phyloP scores from a whole-genome alignment of 1,139 yeast genomes.

The Torulaspora globosa region DNA sequence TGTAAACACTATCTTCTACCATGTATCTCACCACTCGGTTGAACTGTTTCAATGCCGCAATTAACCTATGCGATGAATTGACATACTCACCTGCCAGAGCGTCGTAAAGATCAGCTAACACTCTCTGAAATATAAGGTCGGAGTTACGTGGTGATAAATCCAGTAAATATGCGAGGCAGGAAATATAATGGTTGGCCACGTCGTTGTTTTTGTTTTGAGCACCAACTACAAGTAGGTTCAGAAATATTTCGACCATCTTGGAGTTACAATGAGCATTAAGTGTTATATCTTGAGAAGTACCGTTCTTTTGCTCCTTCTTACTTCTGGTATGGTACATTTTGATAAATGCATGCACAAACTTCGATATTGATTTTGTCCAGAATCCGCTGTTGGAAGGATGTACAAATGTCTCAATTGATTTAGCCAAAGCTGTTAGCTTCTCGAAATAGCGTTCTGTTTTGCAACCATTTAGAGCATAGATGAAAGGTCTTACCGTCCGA shows the following conservation, averaged over 20 bases:
- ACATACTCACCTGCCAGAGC: constrained; percentile 72
- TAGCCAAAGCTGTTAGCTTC: constrained; percentile 52
- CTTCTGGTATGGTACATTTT: constrained; percentile 58
- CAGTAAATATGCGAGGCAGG: constrained; percentile 60
- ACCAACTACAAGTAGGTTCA: constrained; percentile 60
- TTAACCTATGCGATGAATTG: constrained; percentile 76
- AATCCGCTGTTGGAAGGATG: constrained; percentile 89
- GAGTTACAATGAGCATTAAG: constrained; percentile 47
- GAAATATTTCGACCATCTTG: constrained; percentile 47
- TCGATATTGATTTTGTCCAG: constrained; percentile 74
- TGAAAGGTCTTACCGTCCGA: constrained; percentile 59
- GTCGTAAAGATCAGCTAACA: constrained; percentile 75
- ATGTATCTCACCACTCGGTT: constrained; percentile 65
- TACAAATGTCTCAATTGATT: constrained; percentile 75
- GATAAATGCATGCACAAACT: constrained; percentile 53
- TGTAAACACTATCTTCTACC: constrained; percentile 58
- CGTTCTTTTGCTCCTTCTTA: constrained; percentile 42
- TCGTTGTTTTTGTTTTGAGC: constrained; percentile 69
- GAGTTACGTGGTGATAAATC: constrained; percentile 50
- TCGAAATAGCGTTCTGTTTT: constrained; percentile 50
- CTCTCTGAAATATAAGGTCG: constrained; percentile 53
- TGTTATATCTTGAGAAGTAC: constrained; percentile 35
- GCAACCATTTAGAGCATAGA: constrained; percentile 60
- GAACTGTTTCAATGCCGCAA: constrained; percentile 66
- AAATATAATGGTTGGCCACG: constrained; percentile 57